phyloP scores from a whole-genome alignment of 768 basidiomycete species.

The Rhizopogon vulgaris region DNA sequence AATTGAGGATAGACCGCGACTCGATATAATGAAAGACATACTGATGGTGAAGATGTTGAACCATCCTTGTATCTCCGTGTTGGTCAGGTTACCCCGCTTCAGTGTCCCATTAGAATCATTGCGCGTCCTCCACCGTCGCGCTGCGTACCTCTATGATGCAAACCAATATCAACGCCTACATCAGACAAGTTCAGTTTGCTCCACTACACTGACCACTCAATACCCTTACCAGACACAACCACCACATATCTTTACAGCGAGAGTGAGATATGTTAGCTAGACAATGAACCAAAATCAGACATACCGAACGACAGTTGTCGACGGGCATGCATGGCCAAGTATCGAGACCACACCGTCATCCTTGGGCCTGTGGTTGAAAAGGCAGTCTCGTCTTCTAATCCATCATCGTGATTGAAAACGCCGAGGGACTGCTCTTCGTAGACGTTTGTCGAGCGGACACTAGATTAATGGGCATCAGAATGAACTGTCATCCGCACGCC shows the following conservation, averaged over 20 bases:
- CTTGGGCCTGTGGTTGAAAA: slow-evolving; percentile 42
- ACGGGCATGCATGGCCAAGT: slow-evolving; percentile 76
- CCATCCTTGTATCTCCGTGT: slow-evolving; percentile 52
- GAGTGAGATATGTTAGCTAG: not conserved
- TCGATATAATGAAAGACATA: slow-evolving; percentile 28
- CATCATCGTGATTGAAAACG: slow-evolving; percentile 51
- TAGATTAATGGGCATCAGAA: slow-evolving; percentile 15
- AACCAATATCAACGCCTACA: slow-evolving; percentile 73
- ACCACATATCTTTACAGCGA: slow-evolving; percentile 82
- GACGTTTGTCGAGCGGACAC: slow-evolving; percentile 88
- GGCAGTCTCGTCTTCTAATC: slow-evolving; percentile 38
- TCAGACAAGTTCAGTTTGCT: not conserved
- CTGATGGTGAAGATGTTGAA: slow-evolving; percentile 82
- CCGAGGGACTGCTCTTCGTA: slow-evolving; percentile 94
- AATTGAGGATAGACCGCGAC: not conserved
- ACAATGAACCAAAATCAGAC: slow-evolving; percentile 12
- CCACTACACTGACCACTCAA: not conserved
- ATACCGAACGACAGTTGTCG: slow-evolving; percentile 87
- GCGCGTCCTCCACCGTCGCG: not conserved
- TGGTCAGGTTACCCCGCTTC: slow-evolving; percentile 54
- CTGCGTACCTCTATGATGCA: slow-evolving; percentile 84
- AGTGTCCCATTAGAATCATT: not conserved
- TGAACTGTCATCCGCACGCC: not conserved
- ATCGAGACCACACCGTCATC: slow-evolving; percentile 66
- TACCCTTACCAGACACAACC: slow-evolving; percentile 46